Conservation (phyloP, 306 rosid genomes). For the Luffa aegyptiaca region DNA sequence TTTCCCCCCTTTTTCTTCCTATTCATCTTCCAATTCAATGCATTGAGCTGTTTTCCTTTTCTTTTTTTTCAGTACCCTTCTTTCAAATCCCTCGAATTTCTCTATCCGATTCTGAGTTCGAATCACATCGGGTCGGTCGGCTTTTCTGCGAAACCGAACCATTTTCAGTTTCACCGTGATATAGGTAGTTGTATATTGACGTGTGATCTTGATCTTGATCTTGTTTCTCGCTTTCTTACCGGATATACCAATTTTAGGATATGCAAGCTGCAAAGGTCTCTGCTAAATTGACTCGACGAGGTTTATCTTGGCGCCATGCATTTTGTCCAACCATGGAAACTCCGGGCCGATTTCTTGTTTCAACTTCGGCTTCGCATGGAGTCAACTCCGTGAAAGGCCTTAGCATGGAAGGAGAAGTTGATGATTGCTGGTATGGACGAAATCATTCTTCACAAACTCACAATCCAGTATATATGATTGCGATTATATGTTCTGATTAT, state of each 20-base stretch:
- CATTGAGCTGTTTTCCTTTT: no score
- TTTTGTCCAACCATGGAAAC: background rate
- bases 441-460: background rate
- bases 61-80: no score
- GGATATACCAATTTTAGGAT: background rate
- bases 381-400: background rate
- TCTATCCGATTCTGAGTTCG: no score
- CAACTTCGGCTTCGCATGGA: background rate
- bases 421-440: background rate
- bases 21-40: no score
- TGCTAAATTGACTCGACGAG: background rate
- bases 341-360: background rate
- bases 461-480: background rate
- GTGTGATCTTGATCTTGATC: background rate
- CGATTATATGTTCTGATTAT: background rate
- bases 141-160: no score
- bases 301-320: background rate
- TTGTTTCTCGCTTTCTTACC: background rate
- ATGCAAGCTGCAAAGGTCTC: constrained; percentile 1
- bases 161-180: no score
- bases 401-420: background rate
- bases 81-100: no score
- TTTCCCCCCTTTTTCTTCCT: no score
- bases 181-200: no score
- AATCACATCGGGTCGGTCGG: no score